Percentiles rank a stretch among this genome's conserved stretches.
Conservation (phyloP, 768 basidiomycete species). For the Collybia mongolica region DNA sequence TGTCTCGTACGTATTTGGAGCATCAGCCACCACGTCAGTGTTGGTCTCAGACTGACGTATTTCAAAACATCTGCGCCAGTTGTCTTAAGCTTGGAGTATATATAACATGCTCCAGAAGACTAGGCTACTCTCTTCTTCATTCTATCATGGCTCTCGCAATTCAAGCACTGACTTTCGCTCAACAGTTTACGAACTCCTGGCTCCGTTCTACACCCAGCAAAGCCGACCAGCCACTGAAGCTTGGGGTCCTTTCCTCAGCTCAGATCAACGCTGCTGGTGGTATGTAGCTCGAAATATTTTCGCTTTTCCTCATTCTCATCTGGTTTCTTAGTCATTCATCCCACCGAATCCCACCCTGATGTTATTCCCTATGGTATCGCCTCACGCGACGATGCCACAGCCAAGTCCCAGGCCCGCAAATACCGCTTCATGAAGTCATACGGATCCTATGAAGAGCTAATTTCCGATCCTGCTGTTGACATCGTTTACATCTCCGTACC, state of each 20-base stretch:
- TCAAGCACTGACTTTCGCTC: slow-evolving; percentile 17
- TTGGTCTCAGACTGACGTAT: too few species aligned
- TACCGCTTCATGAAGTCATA: slow-evolving; percentile 50
- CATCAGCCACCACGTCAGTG: too few species aligned
- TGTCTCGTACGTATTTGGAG: too few species aligned
- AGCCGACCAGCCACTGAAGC: slow-evolving; percentile 18
- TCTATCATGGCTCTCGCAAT: slow-evolving; percentile 29
- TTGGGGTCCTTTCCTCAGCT: slow-evolving; percentile 26
- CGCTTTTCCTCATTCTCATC: not conserved
- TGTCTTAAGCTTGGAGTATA: too few species aligned
- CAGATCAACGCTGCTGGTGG: slow-evolving; percentile 21
- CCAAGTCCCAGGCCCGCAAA: slow-evolving; percentile 46
- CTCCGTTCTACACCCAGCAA: slow-evolving; percentile 19
- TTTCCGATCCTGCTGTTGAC: slow-evolving; percentile 56
- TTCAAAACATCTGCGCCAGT: slow-evolving; percentile 3
- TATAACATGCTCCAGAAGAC: not conserved
- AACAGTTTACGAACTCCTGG: slow-evolving; percentile 21
- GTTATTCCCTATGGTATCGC: slow-evolving; percentile 28
- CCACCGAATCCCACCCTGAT: slow-evolving; percentile 26
- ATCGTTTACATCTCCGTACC: slow-evolving; percentile 61
- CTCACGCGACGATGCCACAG: slow-evolving; percentile 30
- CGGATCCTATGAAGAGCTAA: slow-evolving; percentile 33
- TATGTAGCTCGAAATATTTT: slow-evolving; percentile 2
- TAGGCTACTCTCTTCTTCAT: too few species aligned
- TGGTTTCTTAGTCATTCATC: slow-evolving; percentile 20